Percentiles rank a stretch among this genome's conserved stretches.
Conservation (phyloP, 75 land plant species). For the Cunninghamia lanceolata region DNA sequence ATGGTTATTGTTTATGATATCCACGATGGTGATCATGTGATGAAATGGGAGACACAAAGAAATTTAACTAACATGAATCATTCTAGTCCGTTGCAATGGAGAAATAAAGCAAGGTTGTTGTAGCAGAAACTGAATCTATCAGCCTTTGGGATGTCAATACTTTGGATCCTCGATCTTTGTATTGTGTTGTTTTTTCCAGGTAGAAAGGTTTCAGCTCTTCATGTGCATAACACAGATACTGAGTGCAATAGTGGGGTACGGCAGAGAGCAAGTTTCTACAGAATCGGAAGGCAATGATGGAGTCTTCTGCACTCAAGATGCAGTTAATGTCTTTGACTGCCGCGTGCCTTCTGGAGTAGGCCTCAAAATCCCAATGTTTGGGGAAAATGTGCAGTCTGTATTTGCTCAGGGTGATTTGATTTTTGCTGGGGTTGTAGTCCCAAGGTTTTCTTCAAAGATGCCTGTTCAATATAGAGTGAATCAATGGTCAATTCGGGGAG, state of each 20-base stretch:
- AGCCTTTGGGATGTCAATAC: slow-evolving; percentile 93
- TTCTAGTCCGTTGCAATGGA: slow-evolving; percentile 95
- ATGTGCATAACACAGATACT: slow-evolving; percentile 83
- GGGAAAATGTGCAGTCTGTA: too few relatives aligned
- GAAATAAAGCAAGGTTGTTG: slow-evolving; percentile 72
- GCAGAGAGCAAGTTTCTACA: slow-evolving; percentile 80
- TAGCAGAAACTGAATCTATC: slow-evolving; percentile 72
- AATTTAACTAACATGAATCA: slow-evolving; percentile 66
- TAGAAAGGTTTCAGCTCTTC: slow-evolving; percentile 63
- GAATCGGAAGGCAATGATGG: slow-evolving; percentile 92
- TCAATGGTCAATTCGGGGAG: too few relatives aligned
- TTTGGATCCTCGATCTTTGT: slow-evolving; percentile 49
- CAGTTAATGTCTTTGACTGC: too few relatives aligned
- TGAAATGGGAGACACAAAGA: slow-evolving; percentile 75
- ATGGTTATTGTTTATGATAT: too few relatives aligned
- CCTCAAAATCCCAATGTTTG: too few relatives aligned
- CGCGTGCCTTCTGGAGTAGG: too few relatives aligned
- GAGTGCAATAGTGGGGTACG: slow-evolving; percentile 93
- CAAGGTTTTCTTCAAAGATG: too few relatives aligned
- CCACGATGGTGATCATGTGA: slow-evolving; percentile 79
- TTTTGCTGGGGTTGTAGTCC: too few relatives aligned
- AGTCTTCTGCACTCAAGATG: slow-evolving; percentile 79
- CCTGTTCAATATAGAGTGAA: too few relatives aligned
- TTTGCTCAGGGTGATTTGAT: too few relatives aligned
- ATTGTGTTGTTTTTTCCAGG: slow-evolving; percentile 50